Conservation (phyloP, 148 eudicot species). For the Fagopyrum homotropicum region DNA sequence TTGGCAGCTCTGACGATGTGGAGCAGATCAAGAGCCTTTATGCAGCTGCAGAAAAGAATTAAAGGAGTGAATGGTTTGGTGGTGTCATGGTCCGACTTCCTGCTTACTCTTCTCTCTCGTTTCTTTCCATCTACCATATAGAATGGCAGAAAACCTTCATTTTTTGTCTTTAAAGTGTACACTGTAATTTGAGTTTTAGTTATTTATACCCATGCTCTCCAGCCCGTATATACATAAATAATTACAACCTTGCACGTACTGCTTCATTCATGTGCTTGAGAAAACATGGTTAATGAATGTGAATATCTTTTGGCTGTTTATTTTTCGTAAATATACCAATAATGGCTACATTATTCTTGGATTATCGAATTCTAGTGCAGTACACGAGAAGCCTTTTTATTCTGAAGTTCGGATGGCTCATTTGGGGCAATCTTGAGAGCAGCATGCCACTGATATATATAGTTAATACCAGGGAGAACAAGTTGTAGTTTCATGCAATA, state of each 20-base stretch:
- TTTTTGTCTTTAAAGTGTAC: not conserved
- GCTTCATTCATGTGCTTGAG: not conserved
- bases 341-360: too few relatives aligned
- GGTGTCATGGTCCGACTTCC: too few relatives aligned
- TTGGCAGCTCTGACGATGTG: slow-evolving; percentile 89
- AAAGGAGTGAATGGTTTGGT: not conserved
- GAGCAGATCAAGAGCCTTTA: slow-evolving; percentile 86
- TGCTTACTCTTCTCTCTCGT: not conserved
- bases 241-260: not conserved
- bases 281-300: not conserved
- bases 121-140: not conserved
- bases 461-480: too few relatives aligned
- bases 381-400: too few relatives aligned
- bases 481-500: too few relatives aligned
- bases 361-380: too few relatives aligned
- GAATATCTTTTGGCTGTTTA: not conserved
- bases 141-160: not conserved
- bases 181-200: not conserved
- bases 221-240: not conserved
- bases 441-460: too few relatives aligned
- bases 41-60: slow-evolving; percentile 43
- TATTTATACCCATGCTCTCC: not conserved
- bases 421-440: too few relatives aligned
- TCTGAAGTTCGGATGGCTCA: too few relatives aligned
- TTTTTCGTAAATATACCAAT: not conserved